Evolutionary conservation across 2,329 filamentous ascomycete species (phyloP).

Genomic region (Alternaria arborescens): DNA sequence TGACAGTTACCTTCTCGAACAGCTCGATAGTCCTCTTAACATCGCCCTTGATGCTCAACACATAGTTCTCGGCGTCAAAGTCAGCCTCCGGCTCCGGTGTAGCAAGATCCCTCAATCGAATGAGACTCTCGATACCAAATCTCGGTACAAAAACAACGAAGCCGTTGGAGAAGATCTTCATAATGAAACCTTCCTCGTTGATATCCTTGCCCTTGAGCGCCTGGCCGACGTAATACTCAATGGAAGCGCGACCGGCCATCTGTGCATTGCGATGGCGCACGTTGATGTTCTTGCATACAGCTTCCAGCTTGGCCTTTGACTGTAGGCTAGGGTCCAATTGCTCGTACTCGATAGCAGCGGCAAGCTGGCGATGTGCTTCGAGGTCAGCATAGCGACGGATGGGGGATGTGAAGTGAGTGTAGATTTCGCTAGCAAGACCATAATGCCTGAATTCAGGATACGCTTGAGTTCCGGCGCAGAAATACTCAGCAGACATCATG

Average conservation of each 20-base stretch:
- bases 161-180: constrained; percentile 97
- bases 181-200: constrained; percentile 92
- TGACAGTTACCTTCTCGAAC: constrained; percentile 90
- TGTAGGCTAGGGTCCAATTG: constrained; percentile 81
- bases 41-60: constrained; percentile 67
- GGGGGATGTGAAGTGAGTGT: constrained; percentile 97
- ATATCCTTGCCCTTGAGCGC: constrained; percentile 79
- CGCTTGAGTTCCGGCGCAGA: constrained; percentile 90
- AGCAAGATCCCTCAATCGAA: constrained; percentile 83
- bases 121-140: constrained; percentile 94
- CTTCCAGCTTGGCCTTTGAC: constrained; percentile 84
- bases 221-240: constrained; percentile 98
- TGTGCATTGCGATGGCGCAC: constrained; percentile 96
- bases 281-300: constrained; percentile 98
- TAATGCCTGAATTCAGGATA: constrained; percentile 97
- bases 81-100: constrained; percentile 77
- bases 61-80: constrained; percentile 88
- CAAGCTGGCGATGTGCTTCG: constrained; percentile 90
- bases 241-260: constrained; percentile 89
- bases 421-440: constrained; percentile 93
- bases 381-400: constrained; percentile 98
- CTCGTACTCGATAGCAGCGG: constrained; percentile 94
- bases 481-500: constrained; percentile 99
- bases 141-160: constrained; percentile 95
- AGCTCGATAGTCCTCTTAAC: constrained; percentile 74